Percentiles rank a stretch among this genome's conserved stretches.
Evolutionary conservation across 306 rosid genomes (phyloP).

Genomic region (Amphicarpaea edgeworthii): DNA sequence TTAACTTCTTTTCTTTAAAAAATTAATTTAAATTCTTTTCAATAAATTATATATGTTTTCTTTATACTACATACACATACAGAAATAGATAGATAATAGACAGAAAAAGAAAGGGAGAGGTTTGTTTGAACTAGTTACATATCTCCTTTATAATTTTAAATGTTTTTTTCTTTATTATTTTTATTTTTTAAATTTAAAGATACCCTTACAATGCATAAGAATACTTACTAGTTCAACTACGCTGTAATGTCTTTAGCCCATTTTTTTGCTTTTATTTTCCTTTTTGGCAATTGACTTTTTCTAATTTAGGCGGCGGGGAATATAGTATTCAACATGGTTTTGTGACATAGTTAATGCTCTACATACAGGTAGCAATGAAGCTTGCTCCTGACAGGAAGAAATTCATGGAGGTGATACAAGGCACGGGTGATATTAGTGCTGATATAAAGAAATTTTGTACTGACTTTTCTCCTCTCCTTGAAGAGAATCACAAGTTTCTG

Average conservation of each 20-base stretch:
- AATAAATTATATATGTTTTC: no score
- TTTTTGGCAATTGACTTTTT: neutral
- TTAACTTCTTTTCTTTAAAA: no score
- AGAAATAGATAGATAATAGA: no score
- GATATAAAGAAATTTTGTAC: constrained; percentile 83
- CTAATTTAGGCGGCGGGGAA: constrained; percentile 1
- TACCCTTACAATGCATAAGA: neutral
- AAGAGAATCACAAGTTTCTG: constrained; percentile 96
- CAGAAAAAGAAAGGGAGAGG: no score
- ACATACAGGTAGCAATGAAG: constrained; percentile 89
- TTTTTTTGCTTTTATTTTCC: neutral
- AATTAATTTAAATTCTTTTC: no score
- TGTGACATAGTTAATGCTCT: constrained; percentile 23
- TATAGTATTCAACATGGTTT: neutral
- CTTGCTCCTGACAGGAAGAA: constrained; percentile 98
- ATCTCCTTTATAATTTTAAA: no score
- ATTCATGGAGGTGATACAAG: constrained; percentile 91
- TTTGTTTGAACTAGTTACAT: no score
- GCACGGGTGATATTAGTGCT: constrained; percentile 67
- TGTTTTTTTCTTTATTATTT: neutral
- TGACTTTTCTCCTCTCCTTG: constrained; percentile 72
- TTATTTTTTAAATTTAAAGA: neutral
- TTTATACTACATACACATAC: no score
- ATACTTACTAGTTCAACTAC: neutral
- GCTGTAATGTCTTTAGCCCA: neutral